Percentiles rank a stretch among this genome's conserved stretches.
These are phyloP conservation scores for Solanum etuberosum DNA, from an alignment of 257 asterid species.

Conservation along the genomic window DNA sequence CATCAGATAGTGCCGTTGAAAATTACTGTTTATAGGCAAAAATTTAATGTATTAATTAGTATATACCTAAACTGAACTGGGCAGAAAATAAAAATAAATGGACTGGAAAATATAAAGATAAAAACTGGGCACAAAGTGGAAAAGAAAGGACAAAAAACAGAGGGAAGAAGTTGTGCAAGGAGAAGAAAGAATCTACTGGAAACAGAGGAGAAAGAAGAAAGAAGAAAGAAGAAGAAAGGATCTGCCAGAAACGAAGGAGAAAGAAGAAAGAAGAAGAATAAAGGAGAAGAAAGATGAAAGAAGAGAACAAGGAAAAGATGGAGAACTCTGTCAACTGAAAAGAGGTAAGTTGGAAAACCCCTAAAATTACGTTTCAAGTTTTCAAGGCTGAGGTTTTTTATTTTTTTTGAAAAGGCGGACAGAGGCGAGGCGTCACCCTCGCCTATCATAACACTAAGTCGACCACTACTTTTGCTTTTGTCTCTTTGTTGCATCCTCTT, in stretches of 20 bases:
- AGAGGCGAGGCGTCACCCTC: neutral
- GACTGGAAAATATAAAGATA: neutral
- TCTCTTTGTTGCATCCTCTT: neutral
- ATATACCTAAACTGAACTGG: neutral
- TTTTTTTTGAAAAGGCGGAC: neutral
- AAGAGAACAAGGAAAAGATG: neutral
- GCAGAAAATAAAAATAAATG: neutral
- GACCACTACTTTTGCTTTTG: neutral
- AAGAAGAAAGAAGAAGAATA: neutral
- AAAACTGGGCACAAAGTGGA: neutral
- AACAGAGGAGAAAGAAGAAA: neutral
- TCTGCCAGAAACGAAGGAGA: neutral
- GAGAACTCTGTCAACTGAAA: neutral
- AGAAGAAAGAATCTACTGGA: neutral
- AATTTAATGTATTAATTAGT: neutral
- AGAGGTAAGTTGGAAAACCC: neutral
- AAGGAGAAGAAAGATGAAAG: neutral
- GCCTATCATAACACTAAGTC: neutral
- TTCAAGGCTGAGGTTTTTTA: neutral
- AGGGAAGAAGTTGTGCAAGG: neutral
- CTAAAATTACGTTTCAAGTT: neutral
- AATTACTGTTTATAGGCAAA: neutral
- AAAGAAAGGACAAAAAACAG: neutral
- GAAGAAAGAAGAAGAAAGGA: too few species aligned
- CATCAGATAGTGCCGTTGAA: neutral